Conservation (phyloP, 2,329 filamentous ascomycete species). For the Ophiostoma tasmaniense region DNA sequence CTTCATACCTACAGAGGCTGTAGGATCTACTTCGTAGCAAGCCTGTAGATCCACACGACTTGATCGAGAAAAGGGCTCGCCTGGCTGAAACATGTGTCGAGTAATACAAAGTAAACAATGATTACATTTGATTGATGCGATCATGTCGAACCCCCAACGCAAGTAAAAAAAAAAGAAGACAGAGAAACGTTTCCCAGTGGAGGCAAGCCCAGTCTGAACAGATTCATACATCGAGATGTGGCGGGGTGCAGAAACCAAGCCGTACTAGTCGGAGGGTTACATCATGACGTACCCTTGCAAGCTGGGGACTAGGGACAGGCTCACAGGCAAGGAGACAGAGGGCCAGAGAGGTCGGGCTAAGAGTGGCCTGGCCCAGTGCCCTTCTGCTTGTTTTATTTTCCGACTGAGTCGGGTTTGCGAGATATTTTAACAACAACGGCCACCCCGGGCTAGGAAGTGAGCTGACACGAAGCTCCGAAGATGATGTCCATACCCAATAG, state of each 20-base stretch:
- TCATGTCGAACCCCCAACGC: background rate
- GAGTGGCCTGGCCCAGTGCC: too few species aligned
- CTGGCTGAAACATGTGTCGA: background rate
- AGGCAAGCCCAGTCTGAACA: background rate
- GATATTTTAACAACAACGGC: background rate
- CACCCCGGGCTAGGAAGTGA: background rate
- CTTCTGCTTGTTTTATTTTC: background rate
- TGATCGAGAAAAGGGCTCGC: background rate
- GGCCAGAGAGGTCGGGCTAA: background rate
- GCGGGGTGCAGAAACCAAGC: conserved; percentile 4
- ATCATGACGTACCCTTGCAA: background rate
- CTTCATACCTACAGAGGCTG: background rate
- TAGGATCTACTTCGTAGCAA: background rate
- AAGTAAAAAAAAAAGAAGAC: background rate
- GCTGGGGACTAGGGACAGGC: background rate
- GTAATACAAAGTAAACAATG: background rate
- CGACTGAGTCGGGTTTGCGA: background rate
- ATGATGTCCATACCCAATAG: too few species aligned
- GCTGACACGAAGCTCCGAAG: too few species aligned
- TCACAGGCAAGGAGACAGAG: background rate
- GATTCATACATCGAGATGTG: background rate
- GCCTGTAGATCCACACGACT: background rate
- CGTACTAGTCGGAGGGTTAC: background rate
- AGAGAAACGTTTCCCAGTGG: background rate
- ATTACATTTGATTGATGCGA: background rate